phyloP scores from a whole-genome alignment of 2,329 filamentous ascomycete species.

The Botryotinia calthae region DNA sequence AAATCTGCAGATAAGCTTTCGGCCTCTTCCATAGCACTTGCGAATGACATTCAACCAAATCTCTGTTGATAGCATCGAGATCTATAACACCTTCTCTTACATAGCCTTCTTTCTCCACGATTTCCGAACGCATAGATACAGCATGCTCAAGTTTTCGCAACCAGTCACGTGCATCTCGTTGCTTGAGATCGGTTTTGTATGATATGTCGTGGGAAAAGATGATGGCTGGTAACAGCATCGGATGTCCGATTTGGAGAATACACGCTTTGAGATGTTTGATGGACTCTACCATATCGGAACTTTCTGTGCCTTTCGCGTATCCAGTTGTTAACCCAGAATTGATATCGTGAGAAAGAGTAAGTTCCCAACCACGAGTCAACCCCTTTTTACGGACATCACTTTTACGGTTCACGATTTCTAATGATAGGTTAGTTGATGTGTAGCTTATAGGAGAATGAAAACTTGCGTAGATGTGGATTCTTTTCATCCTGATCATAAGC shows the following conservation, averaged over 20 bases:
- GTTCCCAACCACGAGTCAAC: slow-evolving; percentile 61
- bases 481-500: slow-evolving; percentile 54
- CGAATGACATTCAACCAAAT: slow-evolving; percentile 62
- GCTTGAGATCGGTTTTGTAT: slow-evolving; percentile 56
- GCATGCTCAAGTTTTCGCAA: slow-evolving; percentile 59
- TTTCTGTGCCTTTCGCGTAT: slow-evolving; percentile 59
- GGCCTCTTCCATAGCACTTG: slow-evolving; percentile 63
- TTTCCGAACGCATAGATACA: slow-evolving; percentile 51
- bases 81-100: slow-evolving; percentile 53
- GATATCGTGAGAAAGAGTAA: slow-evolving; percentile 60
- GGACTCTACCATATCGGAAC: slow-evolving; percentile 51
- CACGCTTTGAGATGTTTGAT: slow-evolving; percentile 52
- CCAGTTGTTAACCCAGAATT: slow-evolving; percentile 55
- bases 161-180: slow-evolving; percentile 62
- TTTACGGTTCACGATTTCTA: slow-evolving; percentile 62
- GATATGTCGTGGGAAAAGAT: slow-evolving; percentile 58
- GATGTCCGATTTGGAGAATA: slow-evolving; percentile 52
- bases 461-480: slow-evolving; percentile 55
- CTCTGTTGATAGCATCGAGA: slow-evolving; percentile 58
- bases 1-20: slow-evolving; percentile 57
- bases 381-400: slow-evolving; percentile 66
- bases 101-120: slow-evolving; percentile 48
- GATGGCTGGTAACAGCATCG: slow-evolving; percentile 57
- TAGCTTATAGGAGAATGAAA: not conserved
- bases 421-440: not conserved